Base-by-base conservation (phyloP, 805 yeast species). In the Candida railenensis region DNA sequence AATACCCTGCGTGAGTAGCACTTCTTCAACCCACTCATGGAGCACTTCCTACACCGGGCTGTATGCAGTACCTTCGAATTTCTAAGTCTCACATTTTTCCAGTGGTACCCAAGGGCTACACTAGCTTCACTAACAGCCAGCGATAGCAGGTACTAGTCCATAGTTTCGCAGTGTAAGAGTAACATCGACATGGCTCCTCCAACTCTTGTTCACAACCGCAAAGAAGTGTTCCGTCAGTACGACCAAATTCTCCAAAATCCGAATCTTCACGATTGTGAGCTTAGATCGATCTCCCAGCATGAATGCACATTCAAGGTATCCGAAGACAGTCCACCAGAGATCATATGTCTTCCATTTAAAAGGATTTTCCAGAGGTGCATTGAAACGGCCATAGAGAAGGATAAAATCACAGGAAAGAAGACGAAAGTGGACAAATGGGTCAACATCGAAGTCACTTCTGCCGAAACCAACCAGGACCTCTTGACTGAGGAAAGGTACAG, bases 131-230 rank as follows among this genome's bases (percentile, higher is more conserved):
- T n/a, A n/a, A n/a, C n/a, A n/a, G n/a, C n/a, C n/a, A n/a, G n/a
- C n/a, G n/a, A n/a, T n/a, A n/a, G n/a, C n/a, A n/a, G n/a, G n/a
- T n/a, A n/a, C n/a, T n/a, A n/a, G n/a, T n/a, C n/a, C n/a, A n/a
- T n/a, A n/a, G n/a, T n/a, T n/a, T n/a, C n/a, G n/a, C n/a, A n/a
- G n/a, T n/a, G n/a, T n/a, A n/a, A n/a, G n/a, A n/a, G n/a, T n/a
- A n/a, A n/a, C n/a, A n/a, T n/a, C n/a, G n/a, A n/a, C n/a, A 73
- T 73, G 77, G 73, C 76, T 11, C 77, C 77, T 16, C 75, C 76
- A 5, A 68, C 74, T 19, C 75, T 74, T 3, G 76, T 73, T 5
- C 62, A 62, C 44, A 53, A 53, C 28, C 51, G 62, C 15, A 42
- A 50, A 12, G 74, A 73, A 28, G 54, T 69, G n/a, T 57, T 52